Percentiles rank a stretch among this genome's conserved stretches.
Conservation (phyloP, 2,329 filamentous ascomycete species). For the Pseudocercospora fijiensis region DNA sequence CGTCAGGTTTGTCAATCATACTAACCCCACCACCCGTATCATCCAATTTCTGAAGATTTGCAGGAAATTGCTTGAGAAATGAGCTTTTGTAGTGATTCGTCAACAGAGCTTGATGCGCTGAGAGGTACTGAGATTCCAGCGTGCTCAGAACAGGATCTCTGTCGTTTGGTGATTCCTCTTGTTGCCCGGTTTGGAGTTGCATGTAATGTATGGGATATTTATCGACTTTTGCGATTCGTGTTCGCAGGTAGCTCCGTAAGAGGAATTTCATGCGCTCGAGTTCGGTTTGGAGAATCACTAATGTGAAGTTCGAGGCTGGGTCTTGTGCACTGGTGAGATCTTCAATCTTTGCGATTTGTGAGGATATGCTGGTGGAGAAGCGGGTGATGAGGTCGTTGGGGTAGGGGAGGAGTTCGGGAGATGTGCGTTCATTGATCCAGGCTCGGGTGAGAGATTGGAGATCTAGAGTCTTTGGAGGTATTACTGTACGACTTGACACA, state of each 20-base stretch:
- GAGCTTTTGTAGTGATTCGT: conserved; percentile 81
- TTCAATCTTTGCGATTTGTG: conserved; percentile 44
- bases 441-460: conserved; percentile 85
- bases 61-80: conserved; percentile 80
- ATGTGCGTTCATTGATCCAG: conserved; percentile 89
- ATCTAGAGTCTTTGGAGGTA: conserved; percentile 65
- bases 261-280: conserved; percentile 92
- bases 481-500: conserved; percentile 46
- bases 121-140: conserved; percentile 78
- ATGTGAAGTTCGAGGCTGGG: conserved; percentile 83
- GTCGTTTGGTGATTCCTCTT: conserved; percentile 5
- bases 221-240: conserved; percentile 79
- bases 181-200: conserved; percentile 51
- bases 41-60: conserved; percentile 77
- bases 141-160: conserved; percentile 58
- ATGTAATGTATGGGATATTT: neutral
- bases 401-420: conserved; percentile 84
- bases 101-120: conserved; percentile 78
- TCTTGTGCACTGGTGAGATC: conserved; percentile 74
- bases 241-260: conserved; percentile 76
- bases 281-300: conserved; percentile 95
- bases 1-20: conserved; percentile 89
- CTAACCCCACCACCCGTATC: conserved; percentile 84
- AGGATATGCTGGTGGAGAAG: conserved; percentile 14
- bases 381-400: conserved; percentile 66